Conservation (phyloP, 2,329 filamentous ascomycete genomes). For the Seiridium cupressi region DNA sequence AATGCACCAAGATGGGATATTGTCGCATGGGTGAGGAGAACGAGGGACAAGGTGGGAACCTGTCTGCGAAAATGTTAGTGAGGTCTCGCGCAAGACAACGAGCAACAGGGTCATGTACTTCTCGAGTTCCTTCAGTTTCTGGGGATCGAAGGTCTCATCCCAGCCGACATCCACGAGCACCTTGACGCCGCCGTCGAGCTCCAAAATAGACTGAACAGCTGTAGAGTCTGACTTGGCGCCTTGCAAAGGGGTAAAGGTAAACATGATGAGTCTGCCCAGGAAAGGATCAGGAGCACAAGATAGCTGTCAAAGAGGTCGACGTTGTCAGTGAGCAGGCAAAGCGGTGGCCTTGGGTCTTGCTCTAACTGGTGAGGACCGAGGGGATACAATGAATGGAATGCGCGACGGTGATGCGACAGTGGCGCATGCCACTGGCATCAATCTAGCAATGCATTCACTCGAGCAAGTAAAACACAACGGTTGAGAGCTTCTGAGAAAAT, state of each 20-base stretch:
- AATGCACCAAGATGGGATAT: slow-evolving; percentile 89
- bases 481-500: no score
- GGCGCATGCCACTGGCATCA: slow-evolving; percentile 11
- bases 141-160: slow-evolving; percentile 86
- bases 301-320: no score
- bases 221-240: slow-evolving; percentile 85
- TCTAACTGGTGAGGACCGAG: no score
- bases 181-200: slow-evolving; percentile 96
- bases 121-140: slow-evolving; percentile 82
- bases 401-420: slow-evolving; percentile 4
- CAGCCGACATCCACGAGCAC: slow-evolving; percentile 93
- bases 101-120: slow-evolving; percentile 55
- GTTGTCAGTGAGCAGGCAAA: no score
- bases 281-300: not conserved
- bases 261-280: slow-evolving; percentile 59
- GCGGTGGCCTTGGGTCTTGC: not conserved
- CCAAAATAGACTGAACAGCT: slow-evolving; percentile 91
- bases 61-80: slow-evolving; percentile 53
- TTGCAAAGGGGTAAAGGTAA: slow-evolving; percentile 90
- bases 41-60: slow-evolving; percentile 85
- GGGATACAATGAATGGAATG: not conserved
- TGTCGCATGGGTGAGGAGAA: slow-evolving; percentile 93
- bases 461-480: no score
- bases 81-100: slow-evolving; percentile 11
- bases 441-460: slow-evolving; percentile 4